Evolutionary conservation across 2,329 filamentous ascomycete species (phyloP), one percentile per base, ranked within the genome.

Genomic region (Scortechinia acanthostroma): DNA sequence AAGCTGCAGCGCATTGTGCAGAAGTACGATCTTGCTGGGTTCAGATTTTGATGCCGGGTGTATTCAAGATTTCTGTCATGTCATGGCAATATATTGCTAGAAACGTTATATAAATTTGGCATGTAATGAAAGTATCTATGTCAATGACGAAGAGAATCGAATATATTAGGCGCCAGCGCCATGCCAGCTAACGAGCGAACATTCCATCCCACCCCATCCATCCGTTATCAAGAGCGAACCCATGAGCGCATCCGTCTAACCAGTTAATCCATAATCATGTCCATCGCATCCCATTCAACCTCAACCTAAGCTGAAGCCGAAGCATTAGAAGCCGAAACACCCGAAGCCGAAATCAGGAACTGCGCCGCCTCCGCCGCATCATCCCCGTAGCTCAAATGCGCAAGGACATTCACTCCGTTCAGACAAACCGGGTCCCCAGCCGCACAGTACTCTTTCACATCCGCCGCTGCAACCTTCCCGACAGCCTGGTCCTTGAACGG

Each of bases 1-100:
- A 55, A 50, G 17, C 45, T 59, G 21, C 50, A 47, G 22, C 42
- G 23, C 14, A 45, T 58, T 21, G 52, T 50, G 13, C 45, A 46
- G 42, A 53, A 52, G 40, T 59, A 56, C 43, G 55, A 59, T 35
- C 55, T 55, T 6, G 6, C 14, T 19, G 17, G 35, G 14, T 40
- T 17, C 35, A 40, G 35, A 40, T 6, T 40, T 40, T 40, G 35
- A 40, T 40, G 35, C 35, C 35, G 14, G 35, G 35, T 40, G 35
- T 13, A 10, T 40, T 40, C 35, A 40, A 40, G 35, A 17, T 40
- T 17, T 40, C n/a, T 13, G 13, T 40, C 14, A 40, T 13, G 13
- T 30, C 10, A n/a, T 10, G 25, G 25, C 25, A 30, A 30, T 30
- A n/a, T n/a, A n/a, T n/a, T n/a, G n/a, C n/a, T n/a, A n/a, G n/a